Evolutionary conservation across 495 filamentous ascomycete species (phyloP), one percentile per base, ranked within the genome.

Genomic region (Aspergillus steynii): DNA sequence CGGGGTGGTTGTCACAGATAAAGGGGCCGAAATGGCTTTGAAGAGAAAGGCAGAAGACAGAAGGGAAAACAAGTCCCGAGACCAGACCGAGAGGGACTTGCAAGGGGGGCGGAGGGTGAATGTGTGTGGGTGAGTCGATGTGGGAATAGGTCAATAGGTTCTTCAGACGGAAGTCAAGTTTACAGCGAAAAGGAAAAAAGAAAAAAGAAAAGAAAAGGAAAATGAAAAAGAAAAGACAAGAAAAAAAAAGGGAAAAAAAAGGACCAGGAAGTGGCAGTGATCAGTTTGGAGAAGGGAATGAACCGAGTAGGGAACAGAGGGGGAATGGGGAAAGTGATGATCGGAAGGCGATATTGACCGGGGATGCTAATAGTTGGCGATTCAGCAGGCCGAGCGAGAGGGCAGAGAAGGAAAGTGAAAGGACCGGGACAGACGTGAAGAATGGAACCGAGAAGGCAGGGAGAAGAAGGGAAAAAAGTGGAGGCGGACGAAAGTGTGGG

Each of bases 281-380:
- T 65, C 25, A 58, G 55, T 54, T 31, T 60, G 27, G 29, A 34
- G 50, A 54, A 63, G 60, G 53, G 47, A 57, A 37, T 53, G 51
- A 37, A 32, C 55, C 42, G 55, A 60, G 14, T 29, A 42, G 52
- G 65, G 59, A 45, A 53, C 28, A 52, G 66, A 63, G 62, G 48
- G 32, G 34, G 10, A 57, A 29, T 29, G 32, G n/a, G 58, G 50
- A 47, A 42, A 49, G 50, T n/a, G 27, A 15, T 27, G 37, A 14
- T 42, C 37, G 37, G 37, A 42, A 42, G 37, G 37, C 37, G 10
- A 42, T 42, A 42, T 42, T 20, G 10, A 42, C 37, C 37, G 37
- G 37, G 37, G 37, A 42, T 42, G 37, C 5, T 15, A 10, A 42
- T 42, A 42, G 14, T 42, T 42, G 37, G 31, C 9, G 37, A 12